Conservation (phyloP, 1,284 basidiomycete genomes). For the Trametes pubescens region DNA sequence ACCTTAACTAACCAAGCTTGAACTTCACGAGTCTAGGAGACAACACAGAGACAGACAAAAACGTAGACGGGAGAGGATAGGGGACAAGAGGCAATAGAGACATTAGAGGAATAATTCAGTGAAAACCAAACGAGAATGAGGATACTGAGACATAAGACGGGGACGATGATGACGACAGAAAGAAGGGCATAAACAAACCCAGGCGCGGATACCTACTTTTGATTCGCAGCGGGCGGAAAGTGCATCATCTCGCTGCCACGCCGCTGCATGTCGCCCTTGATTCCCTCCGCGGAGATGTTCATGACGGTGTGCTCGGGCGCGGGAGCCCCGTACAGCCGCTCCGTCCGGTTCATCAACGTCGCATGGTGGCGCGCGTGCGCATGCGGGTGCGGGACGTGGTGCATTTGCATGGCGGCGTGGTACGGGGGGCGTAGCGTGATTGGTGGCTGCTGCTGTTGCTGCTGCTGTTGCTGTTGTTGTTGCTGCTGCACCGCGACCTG, state of each 20-base stretch:
- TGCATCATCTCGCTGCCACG: constrained; percentile 55
- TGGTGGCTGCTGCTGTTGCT: constrained; percentile 21
- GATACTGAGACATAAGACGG: neutral
- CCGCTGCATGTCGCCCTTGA: constrained; percentile 51
- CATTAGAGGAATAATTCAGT: constrained; percentile 30
- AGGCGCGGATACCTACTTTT: constrained; percentile 34
- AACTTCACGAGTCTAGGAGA: neutral
- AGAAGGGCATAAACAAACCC: constrained; percentile 25
- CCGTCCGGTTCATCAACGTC: constrained; percentile 51
- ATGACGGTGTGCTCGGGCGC: constrained; percentile 41
- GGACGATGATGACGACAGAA: neutral
- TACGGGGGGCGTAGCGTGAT: constrained; percentile 58
- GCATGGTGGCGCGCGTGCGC: constrained; percentile 75
- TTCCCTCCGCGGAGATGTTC: constrained; percentile 39
- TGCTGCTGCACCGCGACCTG: constrained; percentile 17
- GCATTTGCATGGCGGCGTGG: constrained; percentile 61
- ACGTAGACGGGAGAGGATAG: neutral
- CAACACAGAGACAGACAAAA: neutral
- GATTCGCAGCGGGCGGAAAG: constrained; percentile 46
- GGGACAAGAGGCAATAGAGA: constrained; percentile 13
- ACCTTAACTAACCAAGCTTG: constrained; percentile 5
- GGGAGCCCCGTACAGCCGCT: constrained; percentile 52
- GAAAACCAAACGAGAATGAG: neutral
- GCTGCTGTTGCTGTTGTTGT: constrained; percentile 10
- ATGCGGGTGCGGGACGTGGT: constrained; percentile 80